phyloP scores from a whole-genome alignment of 306 rosid species.

The Lathyrus aphaca region DNA sequence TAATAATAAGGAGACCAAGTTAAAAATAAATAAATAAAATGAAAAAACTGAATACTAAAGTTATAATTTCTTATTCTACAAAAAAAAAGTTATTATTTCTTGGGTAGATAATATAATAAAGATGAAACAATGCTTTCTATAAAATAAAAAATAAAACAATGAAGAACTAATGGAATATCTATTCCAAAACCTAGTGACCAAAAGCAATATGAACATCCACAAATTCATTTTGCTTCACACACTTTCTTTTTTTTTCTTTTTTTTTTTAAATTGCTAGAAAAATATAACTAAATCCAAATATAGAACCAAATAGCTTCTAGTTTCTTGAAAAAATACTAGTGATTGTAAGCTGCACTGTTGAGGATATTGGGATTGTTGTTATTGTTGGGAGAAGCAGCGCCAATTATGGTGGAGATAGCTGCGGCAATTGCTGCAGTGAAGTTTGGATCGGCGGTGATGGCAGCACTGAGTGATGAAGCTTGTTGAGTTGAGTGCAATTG shows the following conservation, averaged over 20 bases:
- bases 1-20: background rate
- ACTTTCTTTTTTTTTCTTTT: slow-evolving; percentile 26
- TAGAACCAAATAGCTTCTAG: slow-evolving; percentile 19
- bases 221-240: slow-evolving; percentile 45
- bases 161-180: slow-evolving; percentile 42
- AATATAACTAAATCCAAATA: background rate
- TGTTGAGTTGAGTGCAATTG: slow-evolving; percentile 13
- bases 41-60: slow-evolving; percentile 30
- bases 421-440: slow-evolving; percentile 91
- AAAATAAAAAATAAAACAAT: slow-evolving; percentile 26
- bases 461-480: slow-evolving; percentile 50
- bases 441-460: slow-evolving; percentile 83
- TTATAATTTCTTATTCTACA: slow-evolving; percentile 44
- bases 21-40: background rate
- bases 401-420: slow-evolving; percentile 87
- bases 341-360: slow-evolving; percentile 40
- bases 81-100: slow-evolving; percentile 43
- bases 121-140: too few species aligned
- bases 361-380: slow-evolving; percentile 23
- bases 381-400: slow-evolving; percentile 51
- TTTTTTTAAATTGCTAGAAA: background rate
- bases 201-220: slow-evolving; percentile 60
- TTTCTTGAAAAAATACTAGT: slow-evolving; percentile 61
- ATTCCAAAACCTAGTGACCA: slow-evolving; percentile 3
- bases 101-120: background rate